Conservation (phyloP, 2,329 filamentous ascomycete genomes). For the Ophiosphaerella herpotricha region DNA sequence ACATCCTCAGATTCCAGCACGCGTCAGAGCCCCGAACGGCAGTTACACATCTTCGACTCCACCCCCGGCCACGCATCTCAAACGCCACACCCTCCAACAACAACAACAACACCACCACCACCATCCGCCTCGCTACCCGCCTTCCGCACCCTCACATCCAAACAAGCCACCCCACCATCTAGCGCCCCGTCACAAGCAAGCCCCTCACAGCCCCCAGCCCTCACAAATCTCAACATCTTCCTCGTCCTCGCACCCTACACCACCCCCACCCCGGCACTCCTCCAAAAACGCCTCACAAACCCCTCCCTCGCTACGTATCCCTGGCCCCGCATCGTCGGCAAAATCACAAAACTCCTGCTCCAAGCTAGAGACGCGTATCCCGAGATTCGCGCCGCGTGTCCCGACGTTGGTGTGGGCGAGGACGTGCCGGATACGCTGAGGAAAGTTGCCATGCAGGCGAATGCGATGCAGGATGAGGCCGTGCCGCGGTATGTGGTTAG, state of each 20-base stretch:
- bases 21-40: slow-evolving; percentile 13
- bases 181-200: slow-evolving; percentile 7
- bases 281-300: slow-evolving; percentile 23
- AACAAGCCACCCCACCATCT: not conserved
- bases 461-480: slow-evolving; percentile 11
- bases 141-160: not conserved
- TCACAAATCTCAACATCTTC: slow-evolving; percentile 63
- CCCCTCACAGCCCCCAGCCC: slow-evolving; percentile 5
- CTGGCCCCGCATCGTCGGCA: slow-evolving; percentile 22
- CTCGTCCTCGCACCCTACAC: slow-evolving; percentile 52
- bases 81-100: slow-evolving; percentile 1
- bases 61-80: slow-evolving; percentile 4
- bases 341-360: slow-evolving; percentile 21
- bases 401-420: not conserved
- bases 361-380: slow-evolving; percentile 16
- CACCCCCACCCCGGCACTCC: slow-evolving; percentile 54
- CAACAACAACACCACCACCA: not conserved
- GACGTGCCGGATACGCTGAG: slow-evolving; percentile 25
- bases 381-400: slow-evolving; percentile 1
- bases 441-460: slow-evolving; percentile 40
- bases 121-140: not conserved
- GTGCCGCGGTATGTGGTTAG: slow-evolving; percentile 22
- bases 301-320: slow-evolving; percentile 18
- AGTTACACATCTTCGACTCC: slow-evolving; percentile 14
- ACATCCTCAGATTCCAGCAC: not conserved